Evolutionary conservation across 1,139 yeast species (phyloP), one percentile per base, ranked within the genome.

Genomic region (Candida anutae): DNA sequence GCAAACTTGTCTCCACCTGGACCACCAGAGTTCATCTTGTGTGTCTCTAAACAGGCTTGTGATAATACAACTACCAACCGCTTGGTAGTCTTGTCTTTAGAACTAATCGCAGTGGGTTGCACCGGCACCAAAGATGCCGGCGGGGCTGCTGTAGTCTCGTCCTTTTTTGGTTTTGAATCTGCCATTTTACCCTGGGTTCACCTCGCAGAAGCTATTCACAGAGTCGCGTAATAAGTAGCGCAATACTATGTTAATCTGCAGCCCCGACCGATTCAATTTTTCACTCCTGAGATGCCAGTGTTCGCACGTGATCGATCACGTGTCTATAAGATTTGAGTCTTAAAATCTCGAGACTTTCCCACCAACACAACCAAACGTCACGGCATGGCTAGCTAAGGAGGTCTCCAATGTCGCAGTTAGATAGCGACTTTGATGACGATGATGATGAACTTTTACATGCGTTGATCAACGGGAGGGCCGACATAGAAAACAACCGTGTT

Each of bases 21-120:
- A 6, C 79, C 74, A 13, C 76, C 73, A 3, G 81, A 65, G 34
- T 77, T 74, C 54, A 88, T 76, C 54, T 85, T 88, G 53, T 88
- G 94, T 10, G 97, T 88, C 53, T 90, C 98, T 33, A 90, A 65
- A 46, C 96, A 88, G 16, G 98, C 98, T 50, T 87, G 94, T 6
- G 95, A 79, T 32, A 90, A 69, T 15, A 90, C 98, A 13, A 90
- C 97, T 35, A 90, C 77, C 46, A 90, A 69, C 47, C 98, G 71
- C 53, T 83, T 76, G 13, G 94, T 79, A 35, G 64, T 68, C 51
- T 85, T 87, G 58, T 87, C 96, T 43, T 74, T 81, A 1, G 95
- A 83, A 26, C 73, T 74, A 33, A 85, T 69, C n/a, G 83, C 74
- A 23, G 75, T 62, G 22, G 96, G 96, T 40, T 84, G 88, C 29